A percentile compares a stretch with the other conserved stretches of the same genome.
phyloP scores from a whole-genome alignment of 306 rosid genomes.

The Vicia sativa region DNA sequence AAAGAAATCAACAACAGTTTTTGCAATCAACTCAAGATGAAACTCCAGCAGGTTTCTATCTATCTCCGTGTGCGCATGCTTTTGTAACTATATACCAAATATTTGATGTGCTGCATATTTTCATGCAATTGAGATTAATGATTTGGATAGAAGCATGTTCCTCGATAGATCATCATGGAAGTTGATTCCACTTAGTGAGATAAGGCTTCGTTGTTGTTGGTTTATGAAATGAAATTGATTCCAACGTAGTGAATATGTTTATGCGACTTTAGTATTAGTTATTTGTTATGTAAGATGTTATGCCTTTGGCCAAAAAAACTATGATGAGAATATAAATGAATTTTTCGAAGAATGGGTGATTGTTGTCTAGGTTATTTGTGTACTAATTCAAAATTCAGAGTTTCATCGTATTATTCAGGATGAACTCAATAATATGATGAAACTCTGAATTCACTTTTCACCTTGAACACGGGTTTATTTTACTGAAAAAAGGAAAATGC shows the following conservation, averaged over 20 bases:
- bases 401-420: no score
- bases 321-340: background rate
- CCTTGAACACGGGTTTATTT: background rate
- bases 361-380: background rate
- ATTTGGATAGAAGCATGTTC: no score
- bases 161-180: no score
- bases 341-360: slow-evolving; percentile 3
- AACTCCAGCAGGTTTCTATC: slow-evolving; percentile 55
- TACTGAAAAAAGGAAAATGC: slow-evolving; percentile 10
- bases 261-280: background rate
- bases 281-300: slow-evolving; percentile 17
- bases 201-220: background rate
- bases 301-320: slow-evolving; percentile 5
- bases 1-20: slow-evolving; percentile 57
- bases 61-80: background rate
- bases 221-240: slow-evolving; percentile 9
- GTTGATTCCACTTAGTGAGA: no score
- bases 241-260: background rate
- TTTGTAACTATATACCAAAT: no score
- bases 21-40: slow-evolving; percentile 56
- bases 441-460: slow-evolving; percentile 1
- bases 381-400: no score
- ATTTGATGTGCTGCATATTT: no score
- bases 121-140: background rate
- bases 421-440: background rate